Base-by-base conservation (phyloP, 129 eudicot species). In the Daucus carota region DNA sequence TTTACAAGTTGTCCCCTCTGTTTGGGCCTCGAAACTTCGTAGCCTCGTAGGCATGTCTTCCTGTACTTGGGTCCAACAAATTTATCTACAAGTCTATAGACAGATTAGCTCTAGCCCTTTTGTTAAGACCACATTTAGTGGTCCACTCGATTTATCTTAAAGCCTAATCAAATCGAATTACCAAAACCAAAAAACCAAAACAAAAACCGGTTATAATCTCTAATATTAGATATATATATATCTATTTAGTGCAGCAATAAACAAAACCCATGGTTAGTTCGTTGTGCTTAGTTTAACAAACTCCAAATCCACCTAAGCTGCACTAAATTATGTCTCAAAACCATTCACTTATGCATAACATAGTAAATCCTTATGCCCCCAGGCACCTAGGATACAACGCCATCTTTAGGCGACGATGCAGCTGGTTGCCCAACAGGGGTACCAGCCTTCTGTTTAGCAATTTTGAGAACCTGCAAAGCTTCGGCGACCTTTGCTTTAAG, bases 401-500 rank as follows among this genome's bases (percentile, higher is more conserved):
- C 80, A 73, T 90, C 91, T 12, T 81, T 90, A 82, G 86, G 47
- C 0, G 89, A 82, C 76, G 87, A 72, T 13, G 83, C 80, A 34
- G 87, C 88, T 79, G 87, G 40, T 66, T 88, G 90, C 16, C 79
- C 89, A 36, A 84, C 83, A 28, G 88, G 81, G 79, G 78, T 79
- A 80, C 83, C 73, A 10, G 81, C 68, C 50, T 81, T 79, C 29
- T 80, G 86, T 68, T 88, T 75, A 41, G 83, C 96, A 74, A 81
- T 88, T 78, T 87, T 77, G 67, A 93, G 60, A 32, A 88, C 96
- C 14, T 87, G 87, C 91, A 86, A 83, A 17, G 98, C 98, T 79
- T 93, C 95, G 0, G 82, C 83, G 32, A 90, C 96, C 87, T 93
- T 93, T 45, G 92, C 88, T 86, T 85, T 82, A 32, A 90, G 79